Base-by-base conservation (phyloP, 2,329 filamentous ascomycete species). In the Colletotrichum incanum region DNA sequence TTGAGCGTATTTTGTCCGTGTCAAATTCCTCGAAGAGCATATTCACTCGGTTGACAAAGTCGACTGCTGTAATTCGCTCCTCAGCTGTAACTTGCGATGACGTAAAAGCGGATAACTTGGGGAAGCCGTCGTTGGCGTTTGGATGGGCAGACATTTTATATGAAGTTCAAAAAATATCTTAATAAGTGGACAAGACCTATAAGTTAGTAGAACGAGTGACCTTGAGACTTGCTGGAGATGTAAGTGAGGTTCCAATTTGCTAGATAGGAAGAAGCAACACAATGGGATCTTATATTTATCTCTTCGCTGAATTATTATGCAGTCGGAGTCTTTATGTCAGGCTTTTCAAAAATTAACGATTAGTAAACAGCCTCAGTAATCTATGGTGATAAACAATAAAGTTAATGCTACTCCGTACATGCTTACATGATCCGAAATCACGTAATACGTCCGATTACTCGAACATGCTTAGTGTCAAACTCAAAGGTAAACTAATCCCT, bases 191-290 rank as follows among this genome's bases (percentile, higher is more conserved):
- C 4, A 23, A n/a, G 20, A n/a, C 18, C 0, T n/a, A 11, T 47
- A 11, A n/a, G 0, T 47, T n/a, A n/a, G 9, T 2, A 47, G 20
- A 47, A 7, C 20, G n/a, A 23, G 3, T 0, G 18, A 9, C 18
- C 8, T 7, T n/a, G 5, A 6, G 43, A 18, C n/a, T 47, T 20
- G 20, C 18, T 47, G 43, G 6, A 47, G n/a, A n/a, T 7, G 1
- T 8, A n/a, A 20, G 5, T 4, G 2, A 1, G 41, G 2, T 18
- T 2, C 9, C 5, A 47, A 3, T 47, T 11, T 3, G 9, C 1
- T 8, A 47, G 43, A 47, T n/a, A 5, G 8, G 20, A 8, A 20
- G 18, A 47, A 47, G 20, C 6, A 47, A 47, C 43, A n/a, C 2
- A 47, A n/a, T n/a, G 2, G 9, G 43, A 18, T n/a, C 20, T 47